A percentile compares a stretch with the other conserved stretches of the same genome.
Conservation (phyloP, 371 early-diverging fungal species). For the Mortierella sp. region DNA sequence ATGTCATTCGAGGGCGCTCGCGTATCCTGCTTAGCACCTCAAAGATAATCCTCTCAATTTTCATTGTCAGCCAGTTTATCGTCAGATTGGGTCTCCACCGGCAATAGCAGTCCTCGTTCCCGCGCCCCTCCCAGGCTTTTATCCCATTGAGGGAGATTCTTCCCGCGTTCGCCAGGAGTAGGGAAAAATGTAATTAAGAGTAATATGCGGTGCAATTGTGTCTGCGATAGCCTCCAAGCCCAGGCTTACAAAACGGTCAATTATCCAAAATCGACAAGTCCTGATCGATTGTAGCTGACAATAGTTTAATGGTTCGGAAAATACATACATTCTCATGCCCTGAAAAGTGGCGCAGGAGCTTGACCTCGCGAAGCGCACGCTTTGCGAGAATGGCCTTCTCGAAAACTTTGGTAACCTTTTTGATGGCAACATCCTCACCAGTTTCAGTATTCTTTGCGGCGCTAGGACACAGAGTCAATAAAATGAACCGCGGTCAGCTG, state of each 20-base stretch:
- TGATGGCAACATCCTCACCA: conserved; percentile 92
- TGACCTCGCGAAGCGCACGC: conserved; percentile 90
- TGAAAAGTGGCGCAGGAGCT: conserved; percentile 89
- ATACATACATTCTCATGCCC: conserved; percentile 88
- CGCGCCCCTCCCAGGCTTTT: conserved; percentile 8
- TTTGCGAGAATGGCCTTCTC: conserved; percentile 89
- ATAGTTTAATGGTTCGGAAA: not conserved
- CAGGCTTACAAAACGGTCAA: not conserved
- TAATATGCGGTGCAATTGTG: not conserved
- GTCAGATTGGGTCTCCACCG: not conserved
- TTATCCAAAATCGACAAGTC: not conserved
- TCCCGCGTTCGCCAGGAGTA: conserved; percentile 10
- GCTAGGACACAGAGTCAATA: conserved; percentile 54
- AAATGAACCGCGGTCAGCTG: not conserved
- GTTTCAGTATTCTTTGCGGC: conserved; percentile 83
- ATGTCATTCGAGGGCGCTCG: too few relatives aligned
- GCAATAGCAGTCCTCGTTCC: conserved; percentile 12
- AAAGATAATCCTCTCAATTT: not conserved
- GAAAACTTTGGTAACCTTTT: conserved; percentile 84
- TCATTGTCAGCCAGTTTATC: conserved; percentile 11
- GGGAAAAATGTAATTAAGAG: not conserved
- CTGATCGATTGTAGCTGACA: not conserved
- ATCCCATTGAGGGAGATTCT: conserved; percentile 14
- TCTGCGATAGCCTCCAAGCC: not conserved
- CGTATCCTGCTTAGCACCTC: not conserved